Conservation (phyloP, 2,329 filamentous ascomycete species). For the Dactylella cylindrospora region DNA sequence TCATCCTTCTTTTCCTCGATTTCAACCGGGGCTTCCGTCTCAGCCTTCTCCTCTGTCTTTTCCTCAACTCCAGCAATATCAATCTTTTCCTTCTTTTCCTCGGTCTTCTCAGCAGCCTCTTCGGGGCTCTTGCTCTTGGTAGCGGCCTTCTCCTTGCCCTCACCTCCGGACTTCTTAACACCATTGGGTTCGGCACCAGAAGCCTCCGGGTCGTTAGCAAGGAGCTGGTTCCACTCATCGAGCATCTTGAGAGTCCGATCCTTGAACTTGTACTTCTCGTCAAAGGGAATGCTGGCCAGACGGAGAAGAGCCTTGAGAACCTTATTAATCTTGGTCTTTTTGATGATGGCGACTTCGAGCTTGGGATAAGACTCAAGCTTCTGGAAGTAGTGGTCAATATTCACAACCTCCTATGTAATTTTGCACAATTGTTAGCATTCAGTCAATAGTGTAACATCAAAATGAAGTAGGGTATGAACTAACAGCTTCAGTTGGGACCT, state of each 20-base stretch:
- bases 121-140: conserved; percentile 46
- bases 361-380: conserved; percentile 79
- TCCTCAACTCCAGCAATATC: conserved; percentile 40
- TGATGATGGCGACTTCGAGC: conserved; percentile 85
- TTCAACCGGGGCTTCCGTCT: conserved; percentile 14
- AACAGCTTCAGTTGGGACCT: conserved; percentile 75
- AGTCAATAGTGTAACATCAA: conserved; percentile 52
- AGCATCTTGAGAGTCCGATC: conserved; percentile 75
- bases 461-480: background rate
- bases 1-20: conserved; percentile 41
- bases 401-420: conserved; percentile 50
- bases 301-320: conserved; percentile 93
- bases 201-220: conserved; percentile 58
- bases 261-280: conserved; percentile 89
- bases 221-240: conserved; percentile 83
- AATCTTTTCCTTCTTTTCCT: conserved; percentile 41
- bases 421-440: conserved; percentile 1
- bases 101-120: conserved; percentile 49
- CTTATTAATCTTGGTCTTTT: conserved; percentile 95
- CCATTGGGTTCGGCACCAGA: conserved; percentile 46
- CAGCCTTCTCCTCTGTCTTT: conserved; percentile 26
- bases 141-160: conserved; percentile 48
- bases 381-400: conserved; percentile 54
- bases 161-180: conserved; percentile 47
- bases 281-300: conserved; percentile 77